phyloP scores from a whole-genome alignment of 495 filamentous ascomycete species.

The Daldinia concentrica region DNA sequence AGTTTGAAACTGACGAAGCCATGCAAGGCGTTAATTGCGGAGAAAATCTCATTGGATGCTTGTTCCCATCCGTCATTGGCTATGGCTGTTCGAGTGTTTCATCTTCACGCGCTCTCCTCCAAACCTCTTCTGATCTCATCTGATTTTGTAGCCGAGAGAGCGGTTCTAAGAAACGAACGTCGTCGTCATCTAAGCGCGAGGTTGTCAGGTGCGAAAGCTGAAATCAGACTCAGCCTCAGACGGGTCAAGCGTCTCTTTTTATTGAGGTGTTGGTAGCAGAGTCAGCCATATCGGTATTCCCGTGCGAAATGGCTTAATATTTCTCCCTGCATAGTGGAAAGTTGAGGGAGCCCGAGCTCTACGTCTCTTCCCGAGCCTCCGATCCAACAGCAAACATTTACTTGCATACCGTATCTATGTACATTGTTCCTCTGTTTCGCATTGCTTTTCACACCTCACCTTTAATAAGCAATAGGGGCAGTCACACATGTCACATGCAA shows the following conservation, averaged over 20 bases:
- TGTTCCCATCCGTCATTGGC: conserved; percentile 32
- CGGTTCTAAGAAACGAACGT: conserved; percentile 11
- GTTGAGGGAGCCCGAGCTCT: not conserved
- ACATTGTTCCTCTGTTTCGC: conserved; percentile 28
- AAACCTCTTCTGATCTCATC: conserved; percentile 30
- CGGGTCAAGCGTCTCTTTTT: not conserved
- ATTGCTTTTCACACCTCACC: conserved; percentile 23
- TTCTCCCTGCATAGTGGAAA: conserved; percentile 17
- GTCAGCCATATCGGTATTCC: conserved; percentile 1
- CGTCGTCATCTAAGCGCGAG: conserved; percentile 25
- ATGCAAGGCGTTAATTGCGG: conserved; percentile 36
- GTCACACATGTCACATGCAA: conserved; percentile 19
- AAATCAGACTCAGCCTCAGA: conserved; percentile 23
- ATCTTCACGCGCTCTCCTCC: conserved; percentile 34
- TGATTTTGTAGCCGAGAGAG: conserved; percentile 21
- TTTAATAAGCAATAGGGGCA: conserved; percentile 32
- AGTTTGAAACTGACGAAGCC: conserved; percentile 44
- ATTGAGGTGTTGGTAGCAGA: conserved; percentile 6
- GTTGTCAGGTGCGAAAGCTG: not conserved
- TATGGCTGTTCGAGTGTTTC: conserved; percentile 37
- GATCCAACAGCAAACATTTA: conserved; percentile 17
- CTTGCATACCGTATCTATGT: not conserved
- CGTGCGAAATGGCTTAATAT: conserved; percentile 2
- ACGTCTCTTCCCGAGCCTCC: not conserved
- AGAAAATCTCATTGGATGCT: conserved; percentile 31